These are phyloP conservation scores for Crucibulum laeve DNA, from an alignment of 768 basidiomycete species.

Conservation along the genomic window DNA sequence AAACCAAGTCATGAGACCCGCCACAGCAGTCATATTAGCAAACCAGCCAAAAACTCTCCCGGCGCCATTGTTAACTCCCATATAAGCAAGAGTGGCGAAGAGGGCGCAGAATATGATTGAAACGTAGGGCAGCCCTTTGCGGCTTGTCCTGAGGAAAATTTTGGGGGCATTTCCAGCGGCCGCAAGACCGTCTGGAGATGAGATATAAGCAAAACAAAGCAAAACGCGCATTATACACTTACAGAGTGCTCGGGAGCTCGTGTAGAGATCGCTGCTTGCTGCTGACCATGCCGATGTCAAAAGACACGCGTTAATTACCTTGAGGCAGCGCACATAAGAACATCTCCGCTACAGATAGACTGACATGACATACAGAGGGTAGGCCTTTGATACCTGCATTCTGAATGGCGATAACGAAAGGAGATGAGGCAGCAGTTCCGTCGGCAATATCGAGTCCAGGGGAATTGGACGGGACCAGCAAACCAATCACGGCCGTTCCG, in stretches of 20 bases:
- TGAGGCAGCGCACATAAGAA: not conserved
- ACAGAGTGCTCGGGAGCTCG: conserved; percentile 85
- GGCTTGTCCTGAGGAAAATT: conserved; percentile 67
- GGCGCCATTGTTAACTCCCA: conserved; percentile 65
- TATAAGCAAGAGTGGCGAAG: conserved; percentile 76
- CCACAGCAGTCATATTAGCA: conserved; percentile 65
- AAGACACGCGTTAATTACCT: conserved; percentile 80
- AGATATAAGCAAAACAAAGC: not conserved
- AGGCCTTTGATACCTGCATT: conserved; percentile 83
- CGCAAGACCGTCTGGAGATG: conserved; percentile 70
- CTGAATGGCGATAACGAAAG: conserved; percentile 89
- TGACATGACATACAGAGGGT: conserved; percentile 56
- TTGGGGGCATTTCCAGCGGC: conserved; percentile 76
- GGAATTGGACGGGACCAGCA: conserved; percentile 76
- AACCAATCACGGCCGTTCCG: conserved; percentile 72
- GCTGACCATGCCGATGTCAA: conserved; percentile 93
- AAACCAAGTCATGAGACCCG: conserved; percentile 78
- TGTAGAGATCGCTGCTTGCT: conserved; percentile 85
- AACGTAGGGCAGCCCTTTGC: conserved; percentile 71
- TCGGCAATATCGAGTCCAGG: conserved; percentile 42
- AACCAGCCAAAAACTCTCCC: conserved; percentile 81
- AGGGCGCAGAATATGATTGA: conserved; percentile 64
- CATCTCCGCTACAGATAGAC: not conserved
- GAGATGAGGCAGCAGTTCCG: conserved; percentile 70
- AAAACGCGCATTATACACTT: conserved; percentile 18